A percentile compares a stretch with the other conserved stretches of the same genome.
These are phyloP conservation scores for Fusarium xyrophilum DNA, from an alignment of 2,329 filamentous ascomycete species.

Conservation along the genomic window DNA sequence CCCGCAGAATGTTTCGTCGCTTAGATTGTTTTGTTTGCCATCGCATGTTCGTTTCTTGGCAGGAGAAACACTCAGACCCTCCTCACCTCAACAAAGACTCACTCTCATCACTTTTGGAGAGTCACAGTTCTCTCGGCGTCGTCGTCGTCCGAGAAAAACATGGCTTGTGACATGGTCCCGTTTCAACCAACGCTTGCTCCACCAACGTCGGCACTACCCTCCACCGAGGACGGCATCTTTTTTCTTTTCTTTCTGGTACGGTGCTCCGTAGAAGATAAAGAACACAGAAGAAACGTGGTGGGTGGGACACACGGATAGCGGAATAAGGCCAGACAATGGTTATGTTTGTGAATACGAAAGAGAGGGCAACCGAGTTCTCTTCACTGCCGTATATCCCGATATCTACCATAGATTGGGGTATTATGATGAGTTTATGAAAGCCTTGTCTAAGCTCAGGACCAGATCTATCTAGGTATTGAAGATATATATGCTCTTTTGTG, in stretches of 20 bases:
- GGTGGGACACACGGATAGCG: background rate
- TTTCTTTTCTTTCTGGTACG: background rate
- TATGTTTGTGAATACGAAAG: background rate
- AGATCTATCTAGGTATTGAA: background rate
- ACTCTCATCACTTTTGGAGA: background rate
- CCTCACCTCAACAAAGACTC: background rate
- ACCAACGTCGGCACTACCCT: background rate
- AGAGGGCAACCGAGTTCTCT: background rate
- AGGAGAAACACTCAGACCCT: background rate
- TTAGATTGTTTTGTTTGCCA: background rate
- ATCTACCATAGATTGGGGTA: rapidly evolving
- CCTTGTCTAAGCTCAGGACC: rapidly evolving
- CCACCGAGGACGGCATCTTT: background rate
- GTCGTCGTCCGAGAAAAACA: background rate
- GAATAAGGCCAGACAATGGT: conserved; percentile 5
- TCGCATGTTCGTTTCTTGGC: background rate
- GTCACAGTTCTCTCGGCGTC: background rate
- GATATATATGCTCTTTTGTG: background rate
- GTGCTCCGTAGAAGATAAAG: background rate
- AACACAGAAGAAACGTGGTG: background rate
- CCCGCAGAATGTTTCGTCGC: conserved; percentile 12
- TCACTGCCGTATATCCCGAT: too few relatives aligned
- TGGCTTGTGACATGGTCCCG: conserved; percentile 5
- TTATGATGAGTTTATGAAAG: background rate
- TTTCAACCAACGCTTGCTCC: conserved; percentile 7